A percentile compares a stretch with the other conserved stretches of the same genome.
Evolutionary conservation across 75 land plant species (phyloP).

Genomic region (Sequoiadendron giganteum): DNA sequence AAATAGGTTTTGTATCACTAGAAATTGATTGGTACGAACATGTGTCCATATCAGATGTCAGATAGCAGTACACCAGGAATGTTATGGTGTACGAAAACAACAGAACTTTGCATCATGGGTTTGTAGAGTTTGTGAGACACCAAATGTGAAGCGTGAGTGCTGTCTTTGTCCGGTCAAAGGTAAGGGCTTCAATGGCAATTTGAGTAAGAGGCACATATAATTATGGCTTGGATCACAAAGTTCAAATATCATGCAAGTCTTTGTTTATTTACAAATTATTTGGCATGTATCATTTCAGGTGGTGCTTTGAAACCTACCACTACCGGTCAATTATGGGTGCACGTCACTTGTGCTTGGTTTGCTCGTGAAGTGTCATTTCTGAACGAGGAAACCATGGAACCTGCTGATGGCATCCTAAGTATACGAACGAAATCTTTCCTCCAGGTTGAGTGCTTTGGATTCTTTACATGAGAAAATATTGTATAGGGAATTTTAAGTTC

Average conservation of each 20-base stretch:
- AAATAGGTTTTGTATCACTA: not conserved
- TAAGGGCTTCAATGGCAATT: slow-evolving; percentile 7
- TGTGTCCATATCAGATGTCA: slow-evolving; percentile 65
- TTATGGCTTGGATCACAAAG: not conserved
- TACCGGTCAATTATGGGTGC: slow-evolving; percentile 81
- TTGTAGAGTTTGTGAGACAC: slow-evolving; percentile 93
- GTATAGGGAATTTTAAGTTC: not conserved
- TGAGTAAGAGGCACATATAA: not conserved
- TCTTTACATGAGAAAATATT: not conserved
- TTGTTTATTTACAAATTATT: not conserved
- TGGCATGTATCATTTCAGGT: slow-evolving; percentile 39
- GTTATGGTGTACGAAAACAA: slow-evolving; percentile 84
- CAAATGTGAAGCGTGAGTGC: slow-evolving; percentile 76
- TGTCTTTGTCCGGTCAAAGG: slow-evolving; percentile 99
- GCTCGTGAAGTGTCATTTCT: slow-evolving; percentile 81
- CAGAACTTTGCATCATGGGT: slow-evolving; percentile 88
- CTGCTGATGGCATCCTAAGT: slow-evolving; percentile 86
- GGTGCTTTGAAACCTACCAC: slow-evolving; percentile 96
- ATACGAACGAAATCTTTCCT: slow-evolving; percentile 65
- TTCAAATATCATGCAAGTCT: not conserved
- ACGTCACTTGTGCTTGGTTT: slow-evolving; percentile 98
- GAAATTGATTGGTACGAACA: slow-evolving; percentile 5
- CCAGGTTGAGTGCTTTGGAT: slow-evolving; percentile 47
- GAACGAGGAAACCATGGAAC: slow-evolving; percentile 86
- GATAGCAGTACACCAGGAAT: slow-evolving; percentile 98